Percentiles rank a stretch among this genome's conserved stretches.
These are phyloP conservation scores for Starmerella apicola DNA, from an alignment of 805 yeast species.

Conservation along the genomic window DNA sequence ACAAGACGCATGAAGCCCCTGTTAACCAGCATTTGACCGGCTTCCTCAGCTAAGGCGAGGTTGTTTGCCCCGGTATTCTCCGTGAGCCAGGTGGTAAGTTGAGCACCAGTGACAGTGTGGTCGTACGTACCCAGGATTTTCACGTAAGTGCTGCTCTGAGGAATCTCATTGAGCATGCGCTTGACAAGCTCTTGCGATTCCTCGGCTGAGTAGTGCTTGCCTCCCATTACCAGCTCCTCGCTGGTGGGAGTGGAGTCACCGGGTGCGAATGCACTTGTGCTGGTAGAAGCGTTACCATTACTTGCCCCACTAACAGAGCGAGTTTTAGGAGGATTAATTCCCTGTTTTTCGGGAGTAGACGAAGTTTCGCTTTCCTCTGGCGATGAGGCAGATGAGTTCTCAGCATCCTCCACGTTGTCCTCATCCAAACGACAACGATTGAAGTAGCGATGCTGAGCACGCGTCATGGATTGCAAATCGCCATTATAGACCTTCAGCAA, in stretches of 20 bases:
- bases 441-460: conserved; percentile 54
- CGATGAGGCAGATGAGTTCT: not conserved
- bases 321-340: too few relatives aligned
- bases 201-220: conserved; percentile 28
- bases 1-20: conserved; percentile 50
- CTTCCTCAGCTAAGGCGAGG: conserved; percentile 49
- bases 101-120: conserved; percentile 48
- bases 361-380: not conserved
- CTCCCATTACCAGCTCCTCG: conserved; percentile 25
- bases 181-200: conserved; percentile 34
- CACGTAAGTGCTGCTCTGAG: conserved; percentile 43
- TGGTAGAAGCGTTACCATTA: not conserved
- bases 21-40: conserved; percentile 60
- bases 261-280: not conserved
- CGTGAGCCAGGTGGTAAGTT: conserved; percentile 48
- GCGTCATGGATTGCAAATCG: conserved; percentile 38
- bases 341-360: not conserved
- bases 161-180: conserved; percentile 38
- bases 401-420: conserved; percentile 27
- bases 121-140: conserved; percentile 59
- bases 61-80: conserved; percentile 34
- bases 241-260: conserved; percentile 8
- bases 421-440: conserved; percentile 66
- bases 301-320: not conserved
- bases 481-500: conserved; percentile 43